These are phyloP conservation scores for Anthracocystis walkeri DNA, from an alignment of 1,284 basidiomycete species.

Conservation along the genomic window DNA sequence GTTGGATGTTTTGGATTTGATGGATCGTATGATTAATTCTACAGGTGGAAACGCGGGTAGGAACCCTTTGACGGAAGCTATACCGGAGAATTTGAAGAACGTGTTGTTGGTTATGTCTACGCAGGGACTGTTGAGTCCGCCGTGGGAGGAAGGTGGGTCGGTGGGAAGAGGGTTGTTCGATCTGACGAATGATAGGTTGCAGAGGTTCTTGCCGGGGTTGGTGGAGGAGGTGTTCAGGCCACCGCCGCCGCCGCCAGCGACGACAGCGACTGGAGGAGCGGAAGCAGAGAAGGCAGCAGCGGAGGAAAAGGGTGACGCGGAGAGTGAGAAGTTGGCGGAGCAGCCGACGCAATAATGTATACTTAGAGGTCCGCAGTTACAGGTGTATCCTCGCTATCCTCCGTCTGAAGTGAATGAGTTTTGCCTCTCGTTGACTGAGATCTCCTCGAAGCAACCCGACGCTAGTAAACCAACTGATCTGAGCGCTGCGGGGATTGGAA, in stretches of 20 bases:
- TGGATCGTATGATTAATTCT: constrained; percentile 88
- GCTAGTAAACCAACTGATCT: no score
- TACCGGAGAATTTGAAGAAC: constrained; percentile 96
- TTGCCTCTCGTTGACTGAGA: no score
- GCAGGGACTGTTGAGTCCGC: constrained; percentile 76
- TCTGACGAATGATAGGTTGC: constrained; percentile 47
- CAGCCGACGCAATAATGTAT: no score
- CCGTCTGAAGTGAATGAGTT: no score
- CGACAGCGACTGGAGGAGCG: not conserved
- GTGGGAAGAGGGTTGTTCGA: constrained; percentile 45
- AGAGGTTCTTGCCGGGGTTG: constrained; percentile 56
- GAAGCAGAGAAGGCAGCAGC: not conserved
- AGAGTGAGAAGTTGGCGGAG: not conserved
- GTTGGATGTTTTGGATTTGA: constrained; percentile 89
- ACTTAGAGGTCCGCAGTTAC: no score
- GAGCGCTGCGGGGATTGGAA: no score
- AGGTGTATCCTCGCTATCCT: no score
- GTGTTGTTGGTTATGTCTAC: constrained; percentile 96
- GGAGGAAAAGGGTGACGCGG: not conserved
- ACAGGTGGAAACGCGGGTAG: constrained; percentile 28
- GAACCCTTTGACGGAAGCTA: constrained; percentile 78
- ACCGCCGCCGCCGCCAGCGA: not conserved
- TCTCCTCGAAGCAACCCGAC: no score
- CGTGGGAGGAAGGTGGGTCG: constrained; percentile 9
- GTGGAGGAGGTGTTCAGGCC: constrained; percentile 55